Percentiles rank a stretch among this genome's conserved stretches.
phyloP scores from a whole-genome alignment of 176 grass and related monocot genomes.

The Rhynchospora breviuscula region DNA sequence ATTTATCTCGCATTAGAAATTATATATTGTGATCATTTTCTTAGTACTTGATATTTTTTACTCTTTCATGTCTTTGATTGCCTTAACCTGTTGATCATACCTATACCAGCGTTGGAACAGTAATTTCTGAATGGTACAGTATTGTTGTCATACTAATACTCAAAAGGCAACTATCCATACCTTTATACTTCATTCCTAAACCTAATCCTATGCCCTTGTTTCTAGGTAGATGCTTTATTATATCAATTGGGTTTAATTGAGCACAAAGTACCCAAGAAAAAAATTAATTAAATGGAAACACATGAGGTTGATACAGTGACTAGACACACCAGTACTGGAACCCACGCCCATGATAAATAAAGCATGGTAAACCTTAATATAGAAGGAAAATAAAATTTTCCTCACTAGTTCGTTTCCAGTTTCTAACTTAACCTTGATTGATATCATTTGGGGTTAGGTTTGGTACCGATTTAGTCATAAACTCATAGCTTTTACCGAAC shows the following conservation, averaged over 20 bases:
- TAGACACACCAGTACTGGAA: too few species aligned
- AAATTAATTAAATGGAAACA: too few species aligned
- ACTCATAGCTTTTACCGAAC: background rate
- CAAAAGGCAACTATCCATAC: background rate
- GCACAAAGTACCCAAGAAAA: too few species aligned
- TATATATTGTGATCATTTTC: background rate
- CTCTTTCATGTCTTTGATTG: background rate
- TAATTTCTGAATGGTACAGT: background rate
- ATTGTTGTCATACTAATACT: background rate
- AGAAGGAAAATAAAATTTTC: background rate
- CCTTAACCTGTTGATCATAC: background rate
- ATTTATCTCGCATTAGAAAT: background rate
- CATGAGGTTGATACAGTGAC: too few species aligned
- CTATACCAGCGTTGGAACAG: background rate
- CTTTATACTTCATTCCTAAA: background rate
- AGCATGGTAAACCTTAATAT: too few species aligned
- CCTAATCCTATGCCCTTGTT: background rate
- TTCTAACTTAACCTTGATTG: background rate
- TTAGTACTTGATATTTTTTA: background rate
- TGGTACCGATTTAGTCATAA: background rate
- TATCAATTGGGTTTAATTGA: too few species aligned
- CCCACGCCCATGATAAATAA: too few species aligned
- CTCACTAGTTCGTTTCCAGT: background rate
- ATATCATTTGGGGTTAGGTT: background rate
- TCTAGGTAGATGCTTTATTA: too few species aligned